Base-by-base conservation (phyloP, 169 alveolate species). In the Eimeria maxima region DNA sequence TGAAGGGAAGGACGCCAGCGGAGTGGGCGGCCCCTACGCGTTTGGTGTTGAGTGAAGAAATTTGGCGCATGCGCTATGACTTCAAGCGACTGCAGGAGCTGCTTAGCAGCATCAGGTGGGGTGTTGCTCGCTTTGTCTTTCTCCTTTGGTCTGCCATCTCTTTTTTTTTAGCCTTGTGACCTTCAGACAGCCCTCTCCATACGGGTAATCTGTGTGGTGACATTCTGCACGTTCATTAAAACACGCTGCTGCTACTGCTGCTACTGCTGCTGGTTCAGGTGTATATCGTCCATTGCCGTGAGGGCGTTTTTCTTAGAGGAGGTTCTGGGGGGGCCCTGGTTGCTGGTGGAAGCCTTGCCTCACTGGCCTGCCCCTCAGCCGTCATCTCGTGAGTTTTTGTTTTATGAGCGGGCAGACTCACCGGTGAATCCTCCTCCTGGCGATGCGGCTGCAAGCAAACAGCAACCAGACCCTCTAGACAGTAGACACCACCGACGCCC, bases 281-380 rank as follows among this genome's bases (percentile, higher is more conserved):
- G 57, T 38, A 8, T 73, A 13, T 73, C 84, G 1, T 18, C 84
- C 42, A 0, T 47, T 33, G 84, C 45, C 29, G 53, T 42, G n/a
- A 27, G 84, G 24, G 38, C 45, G 50, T 73, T 73, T 29, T 73
- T 73, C 47, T 8, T 29, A 10, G 45, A 14, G 38, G 53, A 73
- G 57, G 27, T 73, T 4, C 22, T 73, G 53, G 84, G 57, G 84
- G 84, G 84, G 18, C 84, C 84, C 57, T 73, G 84, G 84, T 42
- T 73, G 53, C 50, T 73, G 27, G 84, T 73, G 53, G 84, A 73
- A 47, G 84, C 84, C 18, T 20, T 73, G 38, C 47, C 84, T 73
- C 27, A 73, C 27, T 22, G 45, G 84, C 84, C 84, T 22, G 24
- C 84, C 45, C 45, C 84, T 7, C 16, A 7, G 53, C 6, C 38